Evolutionary conservation across 495 filamentous ascomycete genomes (phyloP).

Genomic region (Halenospora varia): DNA sequence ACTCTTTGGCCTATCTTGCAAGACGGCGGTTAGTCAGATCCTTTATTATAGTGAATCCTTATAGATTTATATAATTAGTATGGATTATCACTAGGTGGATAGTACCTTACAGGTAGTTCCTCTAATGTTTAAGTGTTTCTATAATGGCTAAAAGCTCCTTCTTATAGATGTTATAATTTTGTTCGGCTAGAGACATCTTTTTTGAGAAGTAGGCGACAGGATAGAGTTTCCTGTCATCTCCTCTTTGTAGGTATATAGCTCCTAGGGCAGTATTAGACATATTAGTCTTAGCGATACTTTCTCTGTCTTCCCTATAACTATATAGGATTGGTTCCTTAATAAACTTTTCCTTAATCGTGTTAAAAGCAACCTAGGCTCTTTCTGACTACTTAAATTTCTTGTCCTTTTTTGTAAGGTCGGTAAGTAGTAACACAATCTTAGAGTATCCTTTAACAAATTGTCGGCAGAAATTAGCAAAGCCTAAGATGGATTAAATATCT

Average conservation of each 20-base stretch:
- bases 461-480: too few relatives aligned
- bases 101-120: neutral
- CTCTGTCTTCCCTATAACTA: too few relatives aligned
- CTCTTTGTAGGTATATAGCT: neutral
- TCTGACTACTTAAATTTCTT: too few relatives aligned
- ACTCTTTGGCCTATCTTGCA: conserved; percentile 5
- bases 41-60: neutral
- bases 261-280: too few relatives aligned
- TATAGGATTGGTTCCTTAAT: too few relatives aligned
- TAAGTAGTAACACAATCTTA: too few relatives aligned
- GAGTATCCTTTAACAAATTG: too few relatives aligned
- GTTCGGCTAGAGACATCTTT: neutral
- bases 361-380: too few relatives aligned
- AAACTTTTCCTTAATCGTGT: too few relatives aligned
- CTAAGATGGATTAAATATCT: too few relatives aligned
- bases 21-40: conserved; percentile 4
- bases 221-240: neutral
- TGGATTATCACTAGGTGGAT: neutral
- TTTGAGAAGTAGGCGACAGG: neutral
- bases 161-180: neutral
- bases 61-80: neutral
- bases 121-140: neutral
- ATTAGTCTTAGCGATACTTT: too few relatives aligned
- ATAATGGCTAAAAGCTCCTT: neutral
- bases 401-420: too few relatives aligned